phyloP scores from a whole-genome alignment of 2,329 filamentous ascomycete species.

The Metarhizium brunneum region DNA sequence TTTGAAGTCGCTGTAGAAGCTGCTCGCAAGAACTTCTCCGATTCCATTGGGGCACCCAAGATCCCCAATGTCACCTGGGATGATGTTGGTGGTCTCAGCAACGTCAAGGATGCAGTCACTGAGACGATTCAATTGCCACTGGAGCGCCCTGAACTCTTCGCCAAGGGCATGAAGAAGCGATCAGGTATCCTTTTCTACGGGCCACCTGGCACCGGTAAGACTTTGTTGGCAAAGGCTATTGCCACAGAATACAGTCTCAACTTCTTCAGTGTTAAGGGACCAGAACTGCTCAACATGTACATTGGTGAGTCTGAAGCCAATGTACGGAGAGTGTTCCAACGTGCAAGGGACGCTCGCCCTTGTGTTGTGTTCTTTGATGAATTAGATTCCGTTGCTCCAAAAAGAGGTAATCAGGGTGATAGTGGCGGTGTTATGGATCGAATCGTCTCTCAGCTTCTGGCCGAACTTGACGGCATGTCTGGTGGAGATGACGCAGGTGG shows the following conservation, averaged over 20 bases:
- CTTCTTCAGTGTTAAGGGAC: conserved; percentile 90
- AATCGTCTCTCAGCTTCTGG: conserved; percentile 88
- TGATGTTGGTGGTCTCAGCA: conserved; percentile 84
- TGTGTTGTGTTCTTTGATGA: conserved; percentile 94
- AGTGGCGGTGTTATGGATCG: conserved; percentile 97
- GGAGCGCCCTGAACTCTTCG: conserved; percentile 85
- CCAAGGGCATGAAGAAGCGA: conserved; percentile 96
- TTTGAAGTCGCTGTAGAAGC: conserved; percentile 92
- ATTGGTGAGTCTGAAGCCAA: conserved; percentile 92
- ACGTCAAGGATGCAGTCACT: conserved; percentile 94
- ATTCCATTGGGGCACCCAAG: conserved; percentile 94
- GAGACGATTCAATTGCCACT: conserved; percentile 94
- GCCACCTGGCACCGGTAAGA: conserved; percentile 85
- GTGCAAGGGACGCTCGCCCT: conserved; percentile 74
- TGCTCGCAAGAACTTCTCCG: conserved; percentile 94
- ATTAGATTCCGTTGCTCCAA: conserved; percentile 86
- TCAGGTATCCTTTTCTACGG: conserved; percentile 90
- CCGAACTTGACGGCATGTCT: conserved; percentile 96
- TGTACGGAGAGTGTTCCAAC: conserved; percentile 79
- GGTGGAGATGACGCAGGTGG: conserved; percentile 78
- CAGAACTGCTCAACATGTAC: conserved; percentile 90
- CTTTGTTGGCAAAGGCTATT: conserved; percentile 84
- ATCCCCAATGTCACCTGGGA: conserved; percentile 96
- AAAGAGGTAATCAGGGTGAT: conserved; percentile 93
- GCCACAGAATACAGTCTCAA: conserved; percentile 90